Evolutionary conservation across 2,329 filamentous ascomycete species (phyloP).

Genomic region (Ilyonectria sp.): DNA sequence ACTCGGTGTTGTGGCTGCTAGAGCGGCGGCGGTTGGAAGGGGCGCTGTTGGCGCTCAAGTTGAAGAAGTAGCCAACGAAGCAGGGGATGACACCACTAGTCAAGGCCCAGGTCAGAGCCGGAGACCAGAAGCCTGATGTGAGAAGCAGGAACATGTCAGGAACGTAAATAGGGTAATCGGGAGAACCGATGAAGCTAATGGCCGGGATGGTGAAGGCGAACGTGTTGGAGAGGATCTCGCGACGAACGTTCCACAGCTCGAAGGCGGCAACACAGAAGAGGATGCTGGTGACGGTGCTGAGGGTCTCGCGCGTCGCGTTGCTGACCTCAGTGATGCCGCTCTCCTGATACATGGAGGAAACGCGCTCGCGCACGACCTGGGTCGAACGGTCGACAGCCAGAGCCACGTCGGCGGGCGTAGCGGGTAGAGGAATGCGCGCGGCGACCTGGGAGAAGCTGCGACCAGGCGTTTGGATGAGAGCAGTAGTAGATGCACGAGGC

Average conservation of each 20-base stretch:
- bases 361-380: slow-evolving; percentile 75
- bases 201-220: slow-evolving; percentile 82
- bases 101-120: slow-evolving; percentile 81
- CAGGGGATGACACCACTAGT: slow-evolving; percentile 81
- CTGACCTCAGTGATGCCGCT: slow-evolving; percentile 78
- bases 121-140: slow-evolving; percentile 86
- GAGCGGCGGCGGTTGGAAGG: slow-evolving; percentile 60
- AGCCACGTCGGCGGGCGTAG: slow-evolving; percentile 84
- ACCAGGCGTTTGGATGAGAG: slow-evolving; percentile 65
- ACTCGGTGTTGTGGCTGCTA: slow-evolving; percentile 60
- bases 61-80: slow-evolving; percentile 89
- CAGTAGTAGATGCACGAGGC: slow-evolving; percentile 56
- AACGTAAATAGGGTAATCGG: slow-evolving; percentile 74
- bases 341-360: slow-evolving; percentile 74
- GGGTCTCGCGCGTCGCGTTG: slow-evolving; percentile 75
- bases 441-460: slow-evolving; percentile 69
- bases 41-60: slow-evolving; percentile 75
- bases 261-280: slow-evolving; percentile 77
- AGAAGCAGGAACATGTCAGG: slow-evolving; percentile 88
- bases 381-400: slow-evolving; percentile 82
- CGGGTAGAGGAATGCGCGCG: slow-evolving; percentile 79
- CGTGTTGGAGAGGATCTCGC: slow-evolving; percentile 78
- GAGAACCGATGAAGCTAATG: slow-evolving; percentile 67
- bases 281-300: slow-evolving; percentile 81
- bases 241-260: slow-evolving; percentile 80